Conservation (phyloP, 352 stramenopile genomes). For the Globisporangium iwayamae region DNA sequence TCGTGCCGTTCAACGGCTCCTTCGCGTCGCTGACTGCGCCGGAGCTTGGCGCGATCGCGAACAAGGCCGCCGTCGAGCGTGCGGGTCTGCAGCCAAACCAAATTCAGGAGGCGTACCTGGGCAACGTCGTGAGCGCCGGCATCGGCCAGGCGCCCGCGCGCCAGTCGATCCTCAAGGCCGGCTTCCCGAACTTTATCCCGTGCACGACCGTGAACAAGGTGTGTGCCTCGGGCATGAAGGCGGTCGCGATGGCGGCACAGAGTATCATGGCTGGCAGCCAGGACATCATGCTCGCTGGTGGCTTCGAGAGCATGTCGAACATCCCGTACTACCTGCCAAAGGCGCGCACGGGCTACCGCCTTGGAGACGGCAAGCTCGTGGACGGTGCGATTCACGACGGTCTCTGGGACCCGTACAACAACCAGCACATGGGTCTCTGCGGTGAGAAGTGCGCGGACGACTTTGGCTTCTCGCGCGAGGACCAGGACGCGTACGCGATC, state of each 20-base stretch:
- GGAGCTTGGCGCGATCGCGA: slow-evolving; percentile 92
- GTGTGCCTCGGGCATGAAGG: slow-evolving; percentile 95
- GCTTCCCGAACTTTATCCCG: slow-evolving; percentile 89
- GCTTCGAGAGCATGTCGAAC: slow-evolving; percentile 98
- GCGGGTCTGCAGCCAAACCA: slow-evolving; percentile 58
- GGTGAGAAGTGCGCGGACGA: slow-evolving; percentile 93
- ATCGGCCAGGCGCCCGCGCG: slow-evolving; percentile 95
- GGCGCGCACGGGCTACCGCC: slow-evolving; percentile 87
- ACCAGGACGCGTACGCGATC: slow-evolving; percentile 95
- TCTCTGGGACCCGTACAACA: slow-evolving; percentile 97
- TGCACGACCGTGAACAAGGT: slow-evolving; percentile 99
- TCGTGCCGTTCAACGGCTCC: slow-evolving; percentile 93
- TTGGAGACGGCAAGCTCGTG: slow-evolving; percentile 90
- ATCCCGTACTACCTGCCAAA: slow-evolving; percentile 96
- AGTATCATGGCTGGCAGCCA: slow-evolving; percentile 85
- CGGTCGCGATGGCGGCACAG: slow-evolving; percentile 80
- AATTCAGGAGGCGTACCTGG: slow-evolving; percentile 96
- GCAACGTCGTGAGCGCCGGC: slow-evolving; percentile 96
- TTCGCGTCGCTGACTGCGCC: slow-evolving; percentile 87
- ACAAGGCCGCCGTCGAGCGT: slow-evolving; percentile 77
- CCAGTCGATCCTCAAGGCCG: slow-evolving; percentile 91
- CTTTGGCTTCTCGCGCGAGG: slow-evolving; percentile 74
- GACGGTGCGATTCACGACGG: slow-evolving; percentile 94
- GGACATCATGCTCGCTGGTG: slow-evolving; percentile 91
- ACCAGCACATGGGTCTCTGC: slow-evolving; percentile 94